Evolutionary conservation across 148 eudicot genomes (phyloP).

Genomic region (Fagopyrum tataricum): DNA sequence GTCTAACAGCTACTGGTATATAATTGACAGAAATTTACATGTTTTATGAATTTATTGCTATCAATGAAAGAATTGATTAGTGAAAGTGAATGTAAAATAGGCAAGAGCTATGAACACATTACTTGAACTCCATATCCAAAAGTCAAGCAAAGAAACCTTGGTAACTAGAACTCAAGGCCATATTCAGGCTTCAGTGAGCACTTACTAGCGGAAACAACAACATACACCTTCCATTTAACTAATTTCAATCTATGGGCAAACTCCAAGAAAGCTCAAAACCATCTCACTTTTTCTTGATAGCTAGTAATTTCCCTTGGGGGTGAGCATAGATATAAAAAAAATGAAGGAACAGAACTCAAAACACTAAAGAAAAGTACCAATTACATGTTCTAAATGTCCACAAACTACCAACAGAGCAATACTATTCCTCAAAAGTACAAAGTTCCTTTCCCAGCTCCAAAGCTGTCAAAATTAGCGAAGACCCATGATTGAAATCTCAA

Average conservation of each 20-base stretch:
- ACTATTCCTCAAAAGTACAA: slow-evolving; percentile 13
- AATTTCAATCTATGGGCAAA: slow-evolving; percentile 31
- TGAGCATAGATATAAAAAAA: slow-evolving; percentile 14
- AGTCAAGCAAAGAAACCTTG: slow-evolving; percentile 24
- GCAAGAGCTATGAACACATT: slow-evolving; percentile 24
- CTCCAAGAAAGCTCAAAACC: slow-evolving; percentile 30
- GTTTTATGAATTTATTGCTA: slow-evolving; percentile 25
- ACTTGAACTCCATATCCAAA: slow-evolving; percentile 40
- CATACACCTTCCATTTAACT: slow-evolving; percentile 26
- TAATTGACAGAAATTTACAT: slow-evolving; percentile 34
- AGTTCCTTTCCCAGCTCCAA: not conserved
- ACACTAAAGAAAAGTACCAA: slow-evolving; percentile 6
- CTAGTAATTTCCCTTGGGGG: not conserved
- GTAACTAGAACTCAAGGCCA: slow-evolving; percentile 29
- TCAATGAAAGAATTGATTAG: slow-evolving; percentile 53
- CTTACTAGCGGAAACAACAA: slow-evolving; percentile 19
- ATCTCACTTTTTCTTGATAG: slow-evolving; percentile 16
- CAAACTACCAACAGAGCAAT: slow-evolving; percentile 11
- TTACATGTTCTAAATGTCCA: slow-evolving; percentile 31
- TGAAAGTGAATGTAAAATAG: slow-evolving; percentile 24
- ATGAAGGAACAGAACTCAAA: not conserved
- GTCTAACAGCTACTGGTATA: slow-evolving; percentile 20
- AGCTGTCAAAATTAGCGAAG: slow-evolving; percentile 30
- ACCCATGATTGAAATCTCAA: slow-evolving; percentile 27
- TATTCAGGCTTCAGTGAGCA: slow-evolving; percentile 7